Evolutionary conservation across 2,329 filamentous ascomycete species (phyloP), one percentile per base, ranked within the genome.

Genomic region (Neopestalotiopsis clavispora): DNA sequence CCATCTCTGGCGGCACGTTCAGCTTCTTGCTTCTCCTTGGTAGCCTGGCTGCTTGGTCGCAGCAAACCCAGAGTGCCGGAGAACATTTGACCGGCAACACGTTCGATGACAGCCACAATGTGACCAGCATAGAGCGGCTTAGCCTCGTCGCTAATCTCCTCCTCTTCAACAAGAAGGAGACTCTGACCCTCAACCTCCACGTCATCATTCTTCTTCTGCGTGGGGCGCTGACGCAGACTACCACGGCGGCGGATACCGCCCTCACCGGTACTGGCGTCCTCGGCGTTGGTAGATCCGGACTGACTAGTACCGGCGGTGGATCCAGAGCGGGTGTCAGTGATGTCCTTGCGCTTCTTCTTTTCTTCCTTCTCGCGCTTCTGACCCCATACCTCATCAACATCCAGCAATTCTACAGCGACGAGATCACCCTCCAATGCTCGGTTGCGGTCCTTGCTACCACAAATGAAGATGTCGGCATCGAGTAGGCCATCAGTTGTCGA

Each of bases 311-410:
- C 92, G 76, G 90, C 93, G 72, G 89, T 92, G 71, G 92, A 92
- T 73, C 91, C 91, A 66, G 89, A 90, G 72, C 95, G 91, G 69
- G 94, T 95, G 79, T 98, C 96, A 42, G 94, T 97, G 69, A 98
- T 97, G 78, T 99, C 96, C 86, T 99, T 99, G 80, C 96, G 93
- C 86, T 98, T 99, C 90, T 99, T 99, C 89, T 99, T 99, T 81
- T 99, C 96, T 83, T 99, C 96, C 81, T 99, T 99, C 81, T 99
- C 96, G 68, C 94, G 94, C 87, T 99, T 99, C 85, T 99, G 96
- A 30, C 92, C 90, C 96, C 96, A 99, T 2, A 99, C 96, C 78
- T 99, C 96, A 79, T 98, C 96, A 7, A 99, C 96, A 77, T 99
- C 95, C 65, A 99, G 90, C 61, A 99, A 90, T 82, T 99, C 96